Base-by-base conservation (phyloP, 345 rosid species). In the Aquilaria yunnanensis region DNA sequence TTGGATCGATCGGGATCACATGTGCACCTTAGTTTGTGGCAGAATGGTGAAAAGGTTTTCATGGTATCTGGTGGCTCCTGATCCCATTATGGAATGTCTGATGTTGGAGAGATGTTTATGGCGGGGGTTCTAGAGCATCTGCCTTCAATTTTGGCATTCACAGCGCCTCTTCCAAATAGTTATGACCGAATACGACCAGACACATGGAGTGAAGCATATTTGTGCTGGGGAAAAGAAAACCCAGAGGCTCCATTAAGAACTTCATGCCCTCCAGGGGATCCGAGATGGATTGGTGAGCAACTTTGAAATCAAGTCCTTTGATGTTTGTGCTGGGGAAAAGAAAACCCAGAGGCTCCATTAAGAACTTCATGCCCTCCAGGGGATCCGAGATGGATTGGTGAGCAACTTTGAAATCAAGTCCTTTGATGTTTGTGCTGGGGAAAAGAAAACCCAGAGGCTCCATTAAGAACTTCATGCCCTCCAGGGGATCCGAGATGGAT, bases 321-420 rank as follows among this genome's bases (percentile, higher is more conserved):
- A 94, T 80, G 99, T 90, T 14, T 86, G 91, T 69, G 87, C 96
- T 94, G 99, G 99, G 99, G 99, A n/a, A 86, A 81, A 57, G 97
- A 94, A 74, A 94, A 90, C 75, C 82, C 96, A 29, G 99, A 90
- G 71, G 90, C 89, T 14, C 86, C 99, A 1, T 16, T 90, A 75
- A 75, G 96, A 70, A 81, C 95, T 12, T 87, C 99, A 30, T 88
- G 96, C 59, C 99, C 99, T 48, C 99, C 99, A 2, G n/a, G n/a
- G n/a, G n/a, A n/a, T n/a, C n/a, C n/a, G n/a, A n/a, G n/a, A n/a
- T n/a, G n/a, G n/a, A n/a, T n/a, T n/a, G n/a, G n/a, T n/a, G n/a
- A n/a, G n/a, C n/a, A n/a, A n/a, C n/a, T n/a, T n/a, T n/a, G n/a
- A n/a, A n/a, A n/a, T n/a, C n/a, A n/a, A n/a, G n/a, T n/a, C n/a